Conservation (phyloP, 225 moss, liverwort and hornwort species). For the Neckera pumila region DNA sequence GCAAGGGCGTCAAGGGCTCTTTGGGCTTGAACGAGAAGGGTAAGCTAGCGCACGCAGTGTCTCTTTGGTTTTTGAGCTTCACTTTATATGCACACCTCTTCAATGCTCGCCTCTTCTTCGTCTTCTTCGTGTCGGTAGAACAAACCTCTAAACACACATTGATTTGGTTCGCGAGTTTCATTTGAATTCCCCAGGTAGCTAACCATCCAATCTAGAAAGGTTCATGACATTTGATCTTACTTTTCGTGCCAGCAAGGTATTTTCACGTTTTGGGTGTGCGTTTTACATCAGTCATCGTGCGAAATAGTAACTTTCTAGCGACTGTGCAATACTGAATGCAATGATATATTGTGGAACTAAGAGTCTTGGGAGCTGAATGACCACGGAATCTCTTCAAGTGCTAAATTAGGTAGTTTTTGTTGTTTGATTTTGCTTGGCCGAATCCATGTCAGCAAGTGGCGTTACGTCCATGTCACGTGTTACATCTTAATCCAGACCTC, state of each 20-base stretch:
- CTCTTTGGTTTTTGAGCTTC: background rate
- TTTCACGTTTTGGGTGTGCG: background rate
- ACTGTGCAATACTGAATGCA: background rate
- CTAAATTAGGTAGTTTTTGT: background rate
- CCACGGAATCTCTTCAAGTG: background rate
- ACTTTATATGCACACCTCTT: background rate
- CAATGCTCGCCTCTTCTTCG: background rate
- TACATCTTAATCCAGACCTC: background rate
- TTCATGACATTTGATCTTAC: background rate
- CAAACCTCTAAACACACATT: background rate
- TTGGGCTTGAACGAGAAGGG: slow-evolving; percentile 61
- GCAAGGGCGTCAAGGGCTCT: slow-evolving; percentile 53
- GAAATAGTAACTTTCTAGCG: background rate
- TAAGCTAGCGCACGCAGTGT: background rate
- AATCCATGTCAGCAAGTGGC: background rate
- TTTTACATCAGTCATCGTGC: background rate
- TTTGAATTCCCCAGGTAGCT: background rate
- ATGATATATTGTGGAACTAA: background rate
- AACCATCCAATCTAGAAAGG: background rate
- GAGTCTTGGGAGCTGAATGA: background rate
- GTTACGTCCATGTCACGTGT: background rate
- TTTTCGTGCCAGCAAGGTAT: background rate
- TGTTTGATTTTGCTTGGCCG: background rate
- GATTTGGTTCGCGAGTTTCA: background rate
- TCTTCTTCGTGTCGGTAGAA: background rate